These are phyloP conservation scores for Carpinus viminea DNA, from an alignment of 306 rosid genomes.

Conservation along the genomic window DNA sequence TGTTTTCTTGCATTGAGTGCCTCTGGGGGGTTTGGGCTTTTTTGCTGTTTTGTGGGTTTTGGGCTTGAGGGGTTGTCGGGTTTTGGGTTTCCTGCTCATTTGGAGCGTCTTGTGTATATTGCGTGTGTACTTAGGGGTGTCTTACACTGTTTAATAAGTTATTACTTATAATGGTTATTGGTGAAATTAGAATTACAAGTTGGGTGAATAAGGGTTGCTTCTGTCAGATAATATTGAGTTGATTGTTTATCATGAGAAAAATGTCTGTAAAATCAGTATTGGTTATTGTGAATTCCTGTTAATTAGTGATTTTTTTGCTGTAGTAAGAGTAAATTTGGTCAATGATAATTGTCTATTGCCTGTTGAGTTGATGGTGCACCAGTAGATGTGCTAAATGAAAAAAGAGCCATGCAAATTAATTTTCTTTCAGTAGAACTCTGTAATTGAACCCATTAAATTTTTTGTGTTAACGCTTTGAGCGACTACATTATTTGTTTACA, in stretches of 20 bases:
- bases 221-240: too few species aligned
- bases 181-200: too few species aligned
- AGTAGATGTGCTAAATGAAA: background rate
- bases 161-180: background rate
- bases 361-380: background rate
- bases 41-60: too few species aligned
- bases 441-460: background rate
- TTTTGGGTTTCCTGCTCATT: too few species aligned
- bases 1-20: too few species aligned
- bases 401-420: background rate
- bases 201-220: too few species aligned
- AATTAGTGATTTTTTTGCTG: background rate
- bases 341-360: background rate
- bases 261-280: background rate
- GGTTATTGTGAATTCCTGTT: background rate
- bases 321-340: background rate
- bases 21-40: too few species aligned
- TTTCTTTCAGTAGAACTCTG: background rate
- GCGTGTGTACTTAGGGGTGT: too few species aligned
- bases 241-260: background rate
- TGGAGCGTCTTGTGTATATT: too few species aligned
- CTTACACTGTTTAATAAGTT: too few species aligned
- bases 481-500: too few species aligned
- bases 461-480: background rate
- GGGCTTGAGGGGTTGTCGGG: too few species aligned